Conservation (phyloP, 2,329 filamentous ascomycete genomes). For the Penicillium griseofulvum region DNA sequence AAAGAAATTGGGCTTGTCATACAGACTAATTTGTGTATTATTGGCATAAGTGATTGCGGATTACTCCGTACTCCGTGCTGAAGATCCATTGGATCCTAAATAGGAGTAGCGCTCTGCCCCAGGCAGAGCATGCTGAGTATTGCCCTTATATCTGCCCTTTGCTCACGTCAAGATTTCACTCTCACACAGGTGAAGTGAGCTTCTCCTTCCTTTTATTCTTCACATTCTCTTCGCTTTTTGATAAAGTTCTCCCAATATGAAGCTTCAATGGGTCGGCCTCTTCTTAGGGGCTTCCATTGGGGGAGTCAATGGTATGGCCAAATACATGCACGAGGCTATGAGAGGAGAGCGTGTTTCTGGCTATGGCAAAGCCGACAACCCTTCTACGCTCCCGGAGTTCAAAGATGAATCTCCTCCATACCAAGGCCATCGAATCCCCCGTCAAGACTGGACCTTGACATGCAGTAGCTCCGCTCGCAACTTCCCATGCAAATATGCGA, state of each 20-base stretch:
- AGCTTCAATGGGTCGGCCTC: constrained; percentile 6
- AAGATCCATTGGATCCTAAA: neutral
- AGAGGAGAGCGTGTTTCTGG: constrained; percentile 7
- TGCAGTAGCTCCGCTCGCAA: constrained; percentile 9
- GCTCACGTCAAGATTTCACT: neutral
- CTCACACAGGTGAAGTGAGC: neutral
- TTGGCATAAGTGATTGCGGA: neutral
- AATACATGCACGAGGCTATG: constrained; percentile 13
- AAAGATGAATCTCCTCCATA: constrained; percentile 15
- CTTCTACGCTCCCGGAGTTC: constrained; percentile 1
- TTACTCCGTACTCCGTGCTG: neutral
- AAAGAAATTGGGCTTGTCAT: neutral
- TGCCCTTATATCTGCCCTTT: neutral
- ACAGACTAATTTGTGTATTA: neutral
- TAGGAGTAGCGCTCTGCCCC: neutral
- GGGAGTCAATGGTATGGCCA: constrained; percentile 4
- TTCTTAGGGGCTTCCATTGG: constrained; percentile 5
- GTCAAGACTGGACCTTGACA: constrained; percentile 11
- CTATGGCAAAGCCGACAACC: constrained; percentile 3
- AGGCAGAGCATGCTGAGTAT: neutral
- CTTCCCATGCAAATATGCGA: constrained; percentile 2
- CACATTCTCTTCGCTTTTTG: neutral
- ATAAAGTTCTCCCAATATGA: constrained; percentile 2
- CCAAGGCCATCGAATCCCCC: constrained; percentile 8
- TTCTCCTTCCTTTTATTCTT: neutral